A percentile compares a stretch with the other conserved stretches of the same genome.
Conservation (phyloP, 495 filamentous ascomycete species). For the Aspergillus steynii region DNA sequence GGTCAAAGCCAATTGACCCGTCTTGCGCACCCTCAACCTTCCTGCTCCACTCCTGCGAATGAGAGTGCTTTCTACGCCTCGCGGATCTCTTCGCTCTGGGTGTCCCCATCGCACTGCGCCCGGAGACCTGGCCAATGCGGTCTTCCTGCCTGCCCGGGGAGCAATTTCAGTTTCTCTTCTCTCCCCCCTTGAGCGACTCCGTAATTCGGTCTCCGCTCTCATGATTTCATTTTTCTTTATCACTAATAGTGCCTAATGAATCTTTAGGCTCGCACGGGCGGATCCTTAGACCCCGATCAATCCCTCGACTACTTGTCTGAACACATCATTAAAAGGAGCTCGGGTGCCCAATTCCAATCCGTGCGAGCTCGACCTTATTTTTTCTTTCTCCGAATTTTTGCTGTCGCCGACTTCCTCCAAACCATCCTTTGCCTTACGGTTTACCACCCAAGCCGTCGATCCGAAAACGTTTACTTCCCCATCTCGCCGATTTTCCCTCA, state of each 20-base stretch:
- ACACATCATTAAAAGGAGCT: conserved; percentile 5
- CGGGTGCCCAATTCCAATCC: conserved; percentile 3
- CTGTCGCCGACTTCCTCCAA: background rate
- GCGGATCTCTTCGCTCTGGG: conserved; percentile 10
- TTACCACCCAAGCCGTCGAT: background rate
- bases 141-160: conserved; percentile 1
- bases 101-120: conserved; percentile 9
- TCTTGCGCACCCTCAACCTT: background rate
- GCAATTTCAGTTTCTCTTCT: conserved; percentile 1
- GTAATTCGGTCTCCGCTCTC: background rate
- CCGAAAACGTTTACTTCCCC: background rate
- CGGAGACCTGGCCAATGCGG: conserved; percentile 16
- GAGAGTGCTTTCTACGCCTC: conserved; percentile 4
- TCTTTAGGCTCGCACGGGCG: conserved; percentile 6
- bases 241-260: conserved; percentile 5
- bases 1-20: background rate
- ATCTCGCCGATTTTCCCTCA: background rate
- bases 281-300: conserved; percentile 4
- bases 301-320: conserved; percentile 1
- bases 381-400: conserved; percentile 6
- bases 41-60: conserved; percentile 12
- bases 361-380: background rate
- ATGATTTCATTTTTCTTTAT: conserved; percentile 5
- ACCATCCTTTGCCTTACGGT: background rate
- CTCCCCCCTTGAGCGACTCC: conserved; percentile 1